phyloP scores from a whole-genome alignment of 2,329 filamentous ascomycete species.

The Aspergillus jensenii region DNA sequence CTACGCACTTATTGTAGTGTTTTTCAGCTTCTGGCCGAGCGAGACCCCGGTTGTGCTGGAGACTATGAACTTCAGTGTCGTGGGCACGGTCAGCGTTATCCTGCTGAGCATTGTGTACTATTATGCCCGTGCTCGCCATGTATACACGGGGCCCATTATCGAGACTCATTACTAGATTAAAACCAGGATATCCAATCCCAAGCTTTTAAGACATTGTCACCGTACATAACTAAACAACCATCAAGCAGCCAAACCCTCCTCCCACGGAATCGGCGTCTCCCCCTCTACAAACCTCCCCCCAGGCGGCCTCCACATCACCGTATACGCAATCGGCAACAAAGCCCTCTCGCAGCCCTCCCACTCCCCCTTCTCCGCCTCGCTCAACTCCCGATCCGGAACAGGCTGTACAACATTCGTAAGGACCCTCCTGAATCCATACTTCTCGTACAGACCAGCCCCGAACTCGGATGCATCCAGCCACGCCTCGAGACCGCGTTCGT shows the following conservation, averaged over 20 bases:
- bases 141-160: conserved; percentile 31
- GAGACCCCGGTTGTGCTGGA: conserved; percentile 34
- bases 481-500: not conserved
- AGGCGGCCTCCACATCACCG: not conserved
- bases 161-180: not conserved
- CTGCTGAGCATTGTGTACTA: conserved; percentile 44
- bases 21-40: conserved; percentile 52
- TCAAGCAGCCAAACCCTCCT: no score
- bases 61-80: conserved; percentile 49
- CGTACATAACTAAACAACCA: no score
- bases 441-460: not conserved
- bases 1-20: conserved; percentile 48
- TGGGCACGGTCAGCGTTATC: conserved; percentile 45
- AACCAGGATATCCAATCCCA: no score
- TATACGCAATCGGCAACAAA: not conserved
- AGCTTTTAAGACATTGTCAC: no score
- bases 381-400: not conserved
- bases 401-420: not conserved
- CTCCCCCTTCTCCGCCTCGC: not conserved
- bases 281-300: not conserved
- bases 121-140: conserved; percentile 31
- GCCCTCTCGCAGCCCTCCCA: not conserved
- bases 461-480: not conserved
- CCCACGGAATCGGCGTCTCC: not conserved
- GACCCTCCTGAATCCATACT: not conserved